Conservation (phyloP, 192 early-diverging fungal species). For the Coemansia sp. region DNA sequence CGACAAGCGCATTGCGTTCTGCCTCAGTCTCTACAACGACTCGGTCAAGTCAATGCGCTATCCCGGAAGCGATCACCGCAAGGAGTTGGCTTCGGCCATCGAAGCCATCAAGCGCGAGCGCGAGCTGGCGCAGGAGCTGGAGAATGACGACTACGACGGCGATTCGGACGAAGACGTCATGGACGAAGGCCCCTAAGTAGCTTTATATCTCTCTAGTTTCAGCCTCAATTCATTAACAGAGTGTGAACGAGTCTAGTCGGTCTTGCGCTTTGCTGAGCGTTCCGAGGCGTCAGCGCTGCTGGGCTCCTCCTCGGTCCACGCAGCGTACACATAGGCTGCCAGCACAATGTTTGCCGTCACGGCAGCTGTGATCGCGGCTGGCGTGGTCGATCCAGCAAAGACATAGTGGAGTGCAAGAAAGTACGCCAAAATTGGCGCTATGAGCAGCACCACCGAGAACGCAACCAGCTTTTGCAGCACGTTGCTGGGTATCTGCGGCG, state of each 20-base stretch:
- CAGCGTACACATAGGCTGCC: slow-evolving; percentile 36
- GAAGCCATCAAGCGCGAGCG: slow-evolving; percentile 87
- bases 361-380: slow-evolving; percentile 42
- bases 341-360: slow-evolving; percentile 42
- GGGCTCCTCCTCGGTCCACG: slow-evolving; percentile 33
- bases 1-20: slow-evolving; percentile 91
- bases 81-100: slow-evolving; percentile 75
- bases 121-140: slow-evolving; percentile 89
- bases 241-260: neutral
- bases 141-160: slow-evolving; percentile 70
- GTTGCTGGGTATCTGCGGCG: slow-evolving; percentile 29
- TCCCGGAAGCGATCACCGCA: slow-evolving; percentile 80
- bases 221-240: neutral
- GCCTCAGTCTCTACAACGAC: slow-evolving; percentile 95
- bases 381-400: slow-evolving; percentile 39
- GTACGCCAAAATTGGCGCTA: slow-evolving; percentile 37
- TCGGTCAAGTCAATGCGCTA: slow-evolving; percentile 97
- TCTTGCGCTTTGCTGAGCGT: slow-evolving; percentile 2
- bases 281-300: neutral
- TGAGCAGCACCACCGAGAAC: slow-evolving; percentile 40
- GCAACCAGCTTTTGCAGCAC: slow-evolving; percentile 35
- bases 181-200: slow-evolving; percentile 38
- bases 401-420: slow-evolving; percentile 37
- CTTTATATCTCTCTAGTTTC: neutral
- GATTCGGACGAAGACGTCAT: slow-evolving; percentile 65